phyloP scores from a whole-genome alignment of 2,329 filamentous ascomycete species.

The Coniochaeta sp. region DNA sequence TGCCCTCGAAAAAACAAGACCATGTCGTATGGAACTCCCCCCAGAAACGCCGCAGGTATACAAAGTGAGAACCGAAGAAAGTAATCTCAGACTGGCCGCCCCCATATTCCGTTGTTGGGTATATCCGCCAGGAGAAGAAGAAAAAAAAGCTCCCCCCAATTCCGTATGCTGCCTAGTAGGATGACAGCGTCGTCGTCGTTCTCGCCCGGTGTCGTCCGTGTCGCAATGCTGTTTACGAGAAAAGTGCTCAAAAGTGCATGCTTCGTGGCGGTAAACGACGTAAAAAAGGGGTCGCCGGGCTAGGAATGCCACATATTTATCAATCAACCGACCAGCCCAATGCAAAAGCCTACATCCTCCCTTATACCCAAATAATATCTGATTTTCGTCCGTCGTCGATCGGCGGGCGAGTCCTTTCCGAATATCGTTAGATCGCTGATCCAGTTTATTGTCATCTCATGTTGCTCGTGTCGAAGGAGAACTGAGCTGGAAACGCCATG shows the following conservation, averaged over 20 bases:
- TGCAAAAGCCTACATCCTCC: neutral
- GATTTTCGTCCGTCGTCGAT: neutral
- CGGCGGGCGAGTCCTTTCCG: neutral
- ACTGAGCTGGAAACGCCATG: slow-evolving; percentile 89
- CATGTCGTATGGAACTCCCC: neutral
- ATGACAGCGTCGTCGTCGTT: neutral
- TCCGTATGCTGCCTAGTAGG: neutral
- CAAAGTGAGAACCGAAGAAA: neutral
- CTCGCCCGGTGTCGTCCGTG: neutral
- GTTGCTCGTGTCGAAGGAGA: slow-evolving; percentile 62
- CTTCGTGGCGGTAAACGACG: neutral
- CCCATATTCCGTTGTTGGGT: neutral
- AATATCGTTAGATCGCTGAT: neutral
- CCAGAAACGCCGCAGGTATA: neutral
- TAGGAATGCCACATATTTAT: neutral
- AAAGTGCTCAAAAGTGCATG: neutral
- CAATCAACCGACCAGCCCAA: neutral
- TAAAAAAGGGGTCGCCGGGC: neutral
- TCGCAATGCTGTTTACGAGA: neutral
- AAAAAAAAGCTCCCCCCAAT: neutral
- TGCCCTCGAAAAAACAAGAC: neutral
- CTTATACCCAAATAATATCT: neutral
- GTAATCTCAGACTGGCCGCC: neutral
- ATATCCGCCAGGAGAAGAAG: neutral
- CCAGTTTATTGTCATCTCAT: slow-evolving; percentile 30